Base-by-base conservation (phyloP, 768 basidiomycete species). In the Tremella fuciformis region DNA sequence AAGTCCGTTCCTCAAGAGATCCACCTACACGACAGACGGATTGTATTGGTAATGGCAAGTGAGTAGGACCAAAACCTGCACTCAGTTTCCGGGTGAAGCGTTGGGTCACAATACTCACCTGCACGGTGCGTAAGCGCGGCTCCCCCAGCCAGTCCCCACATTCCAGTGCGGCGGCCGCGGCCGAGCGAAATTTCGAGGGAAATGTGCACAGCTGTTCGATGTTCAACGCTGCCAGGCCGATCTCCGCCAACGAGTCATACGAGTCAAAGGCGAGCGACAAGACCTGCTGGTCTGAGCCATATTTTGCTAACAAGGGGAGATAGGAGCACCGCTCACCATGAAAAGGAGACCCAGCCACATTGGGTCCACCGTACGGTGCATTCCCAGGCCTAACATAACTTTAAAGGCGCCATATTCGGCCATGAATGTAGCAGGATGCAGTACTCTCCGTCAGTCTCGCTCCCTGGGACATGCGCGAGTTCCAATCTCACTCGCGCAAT, bases 351-450 rank as follows among this genome's bases (percentile, higher is more conserved):
- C 48, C 7, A 50, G n/a, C 48, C 48, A 50, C 24, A 50, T 21
- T 9, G 48, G 48, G 48, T 50, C 48, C 13, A 50, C 22, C 21
- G 21, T 21, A 16, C 15, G 26, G 26, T 26, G 48, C 21, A 22
- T 8, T 15, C 48, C 48, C 18, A 50, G 8, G 7, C 48, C 48
- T 15, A 50, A 21, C 48, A 50, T 8, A 3, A 50, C 15, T 13
- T 26, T 21, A 22, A 50, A 50, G 22, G 48, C 48, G 15, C 26
- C 21, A 22, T 50, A 50, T 25, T 50, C 48, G 15, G 21, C 21
- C 48, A 50, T 50, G 48, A 50, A 50, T 16, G 26, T 26, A 26
- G n/a, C 26, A 21, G 21, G 48, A 50, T 50, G 48, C 6, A 50
- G 21, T n/a, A 50, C 48, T 15, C 29, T 34, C 29, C 4, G 29